Conservation (phyloP, 495 filamentous ascomycete genomes). For the Penicillium cataractarum region DNA sequence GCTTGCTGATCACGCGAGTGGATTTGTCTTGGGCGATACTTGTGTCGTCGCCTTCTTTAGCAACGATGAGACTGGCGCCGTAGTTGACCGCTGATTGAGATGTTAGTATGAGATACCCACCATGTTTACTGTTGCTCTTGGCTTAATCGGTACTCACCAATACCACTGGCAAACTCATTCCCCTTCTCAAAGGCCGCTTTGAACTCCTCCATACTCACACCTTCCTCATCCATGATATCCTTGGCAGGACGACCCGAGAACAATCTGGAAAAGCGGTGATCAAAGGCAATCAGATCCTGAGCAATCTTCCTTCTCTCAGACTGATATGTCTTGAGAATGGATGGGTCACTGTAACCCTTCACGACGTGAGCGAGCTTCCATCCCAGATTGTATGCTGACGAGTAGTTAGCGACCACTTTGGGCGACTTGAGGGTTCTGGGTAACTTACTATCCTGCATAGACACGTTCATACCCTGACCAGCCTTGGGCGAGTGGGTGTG, state of each 20-base stretch:
- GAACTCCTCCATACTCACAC: conserved; percentile 53
- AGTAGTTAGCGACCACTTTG: too few relatives aligned
- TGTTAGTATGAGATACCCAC: background rate
- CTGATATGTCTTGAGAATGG: conserved; percentile 63
- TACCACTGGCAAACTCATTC: conserved; percentile 45
- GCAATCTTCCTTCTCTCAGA: conserved; percentile 65
- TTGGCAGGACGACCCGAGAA: conserved; percentile 41
- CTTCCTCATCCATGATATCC: conserved; percentile 43
- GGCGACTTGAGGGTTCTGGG: too few relatives aligned
- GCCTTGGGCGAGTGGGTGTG: conserved; percentile 69
- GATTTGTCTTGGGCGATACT: conserved; percentile 13
- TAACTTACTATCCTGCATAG: conserved; percentile 56
- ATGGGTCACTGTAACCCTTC: conserved; percentile 50
- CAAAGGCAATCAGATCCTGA: conserved; percentile 68
- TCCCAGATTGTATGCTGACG: conserved; percentile 65
- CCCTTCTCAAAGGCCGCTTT: conserved; percentile 45
- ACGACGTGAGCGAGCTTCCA: conserved; percentile 73
- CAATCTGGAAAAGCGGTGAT: conserved; percentile 58
- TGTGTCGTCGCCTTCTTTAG: conserved; percentile 34
- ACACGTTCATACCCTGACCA: conserved; percentile 77
- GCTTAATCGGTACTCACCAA: conserved; percentile 21
- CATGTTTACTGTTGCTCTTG: background rate
- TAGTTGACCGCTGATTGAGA: conserved; percentile 38
- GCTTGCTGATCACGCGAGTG: conserved; percentile 31
- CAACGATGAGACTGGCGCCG: conserved; percentile 36